A percentile compares a stretch with the other conserved stretches of the same genome.
Evolutionary conservation across 2,329 filamentous ascomycete species (phyloP).

Genomic region (Ophiostoma populinum): DNA sequence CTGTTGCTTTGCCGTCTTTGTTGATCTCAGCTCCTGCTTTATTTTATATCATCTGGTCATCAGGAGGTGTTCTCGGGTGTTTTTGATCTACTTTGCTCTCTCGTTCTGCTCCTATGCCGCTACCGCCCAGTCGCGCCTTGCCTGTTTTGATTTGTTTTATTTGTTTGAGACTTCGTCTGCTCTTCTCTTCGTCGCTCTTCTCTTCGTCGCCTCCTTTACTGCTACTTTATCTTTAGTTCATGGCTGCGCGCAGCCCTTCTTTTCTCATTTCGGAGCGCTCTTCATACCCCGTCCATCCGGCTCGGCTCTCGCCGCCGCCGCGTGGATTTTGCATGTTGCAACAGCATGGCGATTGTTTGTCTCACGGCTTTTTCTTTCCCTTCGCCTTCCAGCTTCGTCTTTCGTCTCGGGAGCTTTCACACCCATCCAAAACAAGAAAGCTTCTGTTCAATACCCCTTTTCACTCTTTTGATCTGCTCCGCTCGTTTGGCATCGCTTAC

Average conservation of each 20-base stretch:
- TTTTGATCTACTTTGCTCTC: background rate
- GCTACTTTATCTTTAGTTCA: background rate
- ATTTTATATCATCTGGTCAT: slow-evolving; percentile 6
- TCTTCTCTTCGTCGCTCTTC: background rate
- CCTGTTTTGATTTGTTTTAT: background rate
- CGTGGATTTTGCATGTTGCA: slow-evolving; percentile 1
- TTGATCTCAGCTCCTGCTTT: no score
- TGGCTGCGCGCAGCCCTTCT: no score
- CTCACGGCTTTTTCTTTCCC: slow-evolving; percentile 5
- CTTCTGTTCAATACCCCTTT: background rate
- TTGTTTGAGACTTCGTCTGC: background rate
- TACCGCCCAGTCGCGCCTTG: no score
- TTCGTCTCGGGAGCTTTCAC: background rate
- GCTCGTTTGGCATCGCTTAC: no score
- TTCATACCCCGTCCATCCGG: slow-evolving; percentile 3
- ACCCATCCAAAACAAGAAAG: slow-evolving; percentile 2
- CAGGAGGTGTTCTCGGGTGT: slow-evolving; percentile 5
- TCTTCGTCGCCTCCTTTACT: background rate
- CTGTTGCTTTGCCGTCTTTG: slow-evolving; percentile 4
- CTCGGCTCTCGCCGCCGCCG: background rate
- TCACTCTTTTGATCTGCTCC: background rate
- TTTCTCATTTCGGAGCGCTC: slow-evolving; percentile 2
- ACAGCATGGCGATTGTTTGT: slow-evolving; percentile 7
- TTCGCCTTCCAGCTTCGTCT: background rate
- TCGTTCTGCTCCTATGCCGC: background rate